Base-by-base conservation (phyloP, 148 eudicot genomes). In the Cornus suecica region DNA sequence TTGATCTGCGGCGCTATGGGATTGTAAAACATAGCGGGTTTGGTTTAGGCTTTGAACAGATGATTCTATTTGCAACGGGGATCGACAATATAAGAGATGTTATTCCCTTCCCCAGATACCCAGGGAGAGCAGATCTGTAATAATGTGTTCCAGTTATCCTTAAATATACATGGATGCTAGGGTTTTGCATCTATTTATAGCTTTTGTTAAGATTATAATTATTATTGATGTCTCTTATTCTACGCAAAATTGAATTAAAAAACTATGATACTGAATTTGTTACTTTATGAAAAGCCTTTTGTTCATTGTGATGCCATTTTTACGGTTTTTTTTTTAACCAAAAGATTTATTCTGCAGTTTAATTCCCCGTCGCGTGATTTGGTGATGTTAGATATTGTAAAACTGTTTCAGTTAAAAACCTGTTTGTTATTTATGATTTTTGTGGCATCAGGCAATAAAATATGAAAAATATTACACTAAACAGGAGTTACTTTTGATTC, bases 1-100 rank as follows among this genome's bases (percentile, higher is more conserved):
- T 95, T 20, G 99, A 95, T 74, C 90, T 93, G 31, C 81, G 99
- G 66, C 94, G 90, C 24, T 93, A 83, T 78, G 99, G 99, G 52
- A 91, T 98, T 0, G 97, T 91, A 28, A 90, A 85, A 41, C 99
- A 95, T 67, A 80, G 94, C 80, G 99, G 99, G 27, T 95, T 93
- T 70, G 99, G 99, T 62, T 72, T 95, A 71, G 99, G 99, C 51
- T 95, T 95, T 61, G 99, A 95, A 75, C 78, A 97, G 75, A 89
- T 95, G 99, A 85, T 92, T 72, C 99, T 95, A 23, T 95, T 95
- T 83, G 99, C 99, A 24, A 92, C 99, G 4, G 99, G 99, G 34
- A 89, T 95, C 32, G 99, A 95, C 68, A 95, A 92, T 89, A 95
- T 95, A 74, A 86, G 99, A 80, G 99, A 95, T 68, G 99, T 92